Conservation (phyloP, 176 grass and related monocot genomes). For the Bromus sterilis region DNA sequence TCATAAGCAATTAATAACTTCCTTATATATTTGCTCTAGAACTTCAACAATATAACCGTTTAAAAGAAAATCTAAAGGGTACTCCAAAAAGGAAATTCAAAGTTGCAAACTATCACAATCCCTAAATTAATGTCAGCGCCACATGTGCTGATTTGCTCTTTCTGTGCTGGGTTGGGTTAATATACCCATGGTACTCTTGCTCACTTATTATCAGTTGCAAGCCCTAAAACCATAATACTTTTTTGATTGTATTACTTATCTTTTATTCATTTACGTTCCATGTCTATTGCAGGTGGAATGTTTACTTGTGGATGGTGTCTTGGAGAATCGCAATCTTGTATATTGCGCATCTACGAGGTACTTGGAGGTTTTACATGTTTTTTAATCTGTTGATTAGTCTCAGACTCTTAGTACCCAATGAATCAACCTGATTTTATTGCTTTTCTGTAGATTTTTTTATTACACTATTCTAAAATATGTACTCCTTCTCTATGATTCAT, state of each 20-base stretch:
- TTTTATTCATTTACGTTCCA: slow-evolving; percentile 4
- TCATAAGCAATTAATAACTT: not conserved
- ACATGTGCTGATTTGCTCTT: not conserved
- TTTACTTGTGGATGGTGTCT: slow-evolving; percentile 75
- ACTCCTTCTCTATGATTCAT: not conserved
- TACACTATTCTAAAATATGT: not conserved
- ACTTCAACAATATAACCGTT: not conserved
- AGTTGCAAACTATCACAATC: not conserved
- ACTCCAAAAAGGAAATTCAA: not conserved
- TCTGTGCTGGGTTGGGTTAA: not conserved
- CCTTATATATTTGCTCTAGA: not conserved
- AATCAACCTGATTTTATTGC: not conserved
- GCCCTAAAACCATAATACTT: not conserved
- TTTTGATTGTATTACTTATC: not conserved
- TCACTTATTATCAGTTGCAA: not conserved
- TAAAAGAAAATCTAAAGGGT: not conserved
- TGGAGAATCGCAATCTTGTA: slow-evolving; percentile 95
- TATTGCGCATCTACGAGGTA: slow-evolving; percentile 99
- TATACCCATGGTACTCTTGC: not conserved
- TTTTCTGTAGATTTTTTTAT: not conserved
- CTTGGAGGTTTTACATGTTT: not conserved
- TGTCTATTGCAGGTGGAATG: slow-evolving; percentile 70
- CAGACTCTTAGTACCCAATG: not conserved
- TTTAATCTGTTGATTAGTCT: slow-evolving; percentile 13
- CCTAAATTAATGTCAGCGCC: not conserved